Evolutionary conservation across 2,329 filamentous ascomycete genomes (phyloP).

Genomic region (Fusarium tuaranense): DNA sequence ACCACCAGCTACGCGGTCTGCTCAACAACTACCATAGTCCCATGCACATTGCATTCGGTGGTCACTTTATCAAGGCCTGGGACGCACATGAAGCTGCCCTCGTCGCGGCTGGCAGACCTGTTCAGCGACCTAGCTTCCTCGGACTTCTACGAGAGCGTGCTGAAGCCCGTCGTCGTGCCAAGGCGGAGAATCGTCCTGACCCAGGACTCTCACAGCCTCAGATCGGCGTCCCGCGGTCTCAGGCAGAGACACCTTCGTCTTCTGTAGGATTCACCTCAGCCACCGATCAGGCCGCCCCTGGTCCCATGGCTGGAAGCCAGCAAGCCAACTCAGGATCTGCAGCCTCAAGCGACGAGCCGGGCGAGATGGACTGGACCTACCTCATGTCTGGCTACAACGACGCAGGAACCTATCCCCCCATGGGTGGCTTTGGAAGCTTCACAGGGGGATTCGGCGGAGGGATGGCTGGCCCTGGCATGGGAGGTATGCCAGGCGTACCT

Average conservation of each 20-base stretch:
- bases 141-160: slow-evolving; percentile 59
- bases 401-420: slow-evolving; percentile 44
- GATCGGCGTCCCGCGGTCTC: slow-evolving; percentile 40
- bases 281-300: slow-evolving; percentile 34
- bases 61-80: slow-evolving; percentile 73
- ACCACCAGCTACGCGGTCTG: slow-evolving; percentile 65
- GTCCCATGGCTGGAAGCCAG: slow-evolving; percentile 13
- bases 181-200: slow-evolving; percentile 44
- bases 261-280: slow-evolving; percentile 51
- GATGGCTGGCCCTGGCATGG: slow-evolving; percentile 36
- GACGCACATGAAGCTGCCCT: slow-evolving; percentile 65
- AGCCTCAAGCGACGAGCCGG: slow-evolving; percentile 45
- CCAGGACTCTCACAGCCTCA: slow-evolving; percentile 39
- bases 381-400: slow-evolving; percentile 58
- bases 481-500: slow-evolving; percentile 40
- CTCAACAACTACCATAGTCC: slow-evolving; percentile 64
- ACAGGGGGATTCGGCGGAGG: slow-evolving; percentile 39
- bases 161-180: slow-evolving; percentile 49
- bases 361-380: slow-evolving; percentile 63
- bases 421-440: slow-evolving; percentile 47
- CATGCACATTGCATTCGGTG: slow-evolving; percentile 68
- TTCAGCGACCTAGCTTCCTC: slow-evolving; percentile 61
- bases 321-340: slow-evolving; percentile 31
- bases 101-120: slow-evolving; percentile 55
- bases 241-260: slow-evolving; percentile 38